Base-by-base conservation (phyloP, 2,329 filamentous ascomycete species). In the Diaporthe nobilis region DNA sequence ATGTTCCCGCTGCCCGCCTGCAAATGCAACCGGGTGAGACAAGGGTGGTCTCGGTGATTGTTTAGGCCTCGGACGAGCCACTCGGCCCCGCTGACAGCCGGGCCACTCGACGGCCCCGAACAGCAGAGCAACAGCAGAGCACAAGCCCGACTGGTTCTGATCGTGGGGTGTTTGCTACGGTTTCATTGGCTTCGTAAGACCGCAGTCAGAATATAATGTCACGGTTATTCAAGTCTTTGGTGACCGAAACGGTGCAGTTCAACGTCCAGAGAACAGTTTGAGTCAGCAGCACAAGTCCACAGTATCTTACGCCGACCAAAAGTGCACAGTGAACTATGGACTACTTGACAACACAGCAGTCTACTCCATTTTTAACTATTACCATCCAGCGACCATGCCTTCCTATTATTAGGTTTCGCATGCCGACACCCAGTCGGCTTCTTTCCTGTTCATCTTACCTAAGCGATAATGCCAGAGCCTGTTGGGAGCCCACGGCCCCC, bases 41-140 rank as follows among this genome's bases (percentile, higher is more conserved):
- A 70, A 49, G 42, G 61, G 61, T 65, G 42, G 42, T 67, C 61
- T 67, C 53, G 53, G 53, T 57, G 28, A 3, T 57, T 15, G 53
- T 57, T 57, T 57, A 57, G 53, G 53, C 53, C 53, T 57, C 53
- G 53, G 53, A 34, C 28, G 53, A 57, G 58, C 58, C 58, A 15
- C 58, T 61, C 34, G 65, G 49, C 65, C 65, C 65, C 65, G 65
- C 65, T 55, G 49, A 55, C 65, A 55, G 49, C 65, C 65, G 65
- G 49, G 49, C 65, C 49, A 70, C 34, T 70, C 65, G n/a, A 55
- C 65, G 34, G 65, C 49, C 65, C 47, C 63, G 63, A 68, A 22
- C 22, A 51, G 47, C 6, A 68, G 34, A 68, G 13, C 25, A 39
- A 13, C 22, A 51, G 47, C 6, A 68, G 34, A 68, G 13, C 25